Evolutionary conservation across 768 basidiomycete genomes (phyloP).

Genomic region (Lactarius psammicola): DNA sequence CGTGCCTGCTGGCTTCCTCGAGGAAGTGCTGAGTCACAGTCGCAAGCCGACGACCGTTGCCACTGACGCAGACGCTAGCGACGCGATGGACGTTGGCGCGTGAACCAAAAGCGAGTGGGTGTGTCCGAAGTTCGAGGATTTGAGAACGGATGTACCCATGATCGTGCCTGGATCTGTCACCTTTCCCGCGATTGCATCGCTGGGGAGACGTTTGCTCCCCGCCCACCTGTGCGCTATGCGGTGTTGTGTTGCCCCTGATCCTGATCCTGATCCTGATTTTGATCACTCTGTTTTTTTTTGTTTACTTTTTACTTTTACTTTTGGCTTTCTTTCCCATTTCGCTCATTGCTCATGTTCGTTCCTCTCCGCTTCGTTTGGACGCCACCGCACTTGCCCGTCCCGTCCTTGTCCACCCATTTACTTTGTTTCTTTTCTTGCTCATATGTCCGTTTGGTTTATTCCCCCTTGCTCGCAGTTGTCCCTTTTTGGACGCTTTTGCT

Average conservation of each 20-base stretch:
- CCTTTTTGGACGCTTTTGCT: not conserved
- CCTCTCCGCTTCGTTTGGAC: not conserved
- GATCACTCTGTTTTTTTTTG: not conserved
- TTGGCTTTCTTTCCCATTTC: not conserved
- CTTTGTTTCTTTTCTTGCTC: not conserved
- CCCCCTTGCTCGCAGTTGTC: not conserved
- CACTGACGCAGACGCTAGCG: conserved; percentile 19
- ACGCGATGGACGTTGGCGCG: conserved; percentile 33
- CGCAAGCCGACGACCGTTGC: not conserved
- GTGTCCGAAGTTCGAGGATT: not conserved
- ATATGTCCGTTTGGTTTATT: not conserved
- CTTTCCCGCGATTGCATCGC: not conserved
- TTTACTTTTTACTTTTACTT: too few relatives aligned
- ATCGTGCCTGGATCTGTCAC: conserved; percentile 17
- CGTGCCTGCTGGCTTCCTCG: conserved; percentile 61
- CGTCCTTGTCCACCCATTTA: not conserved
- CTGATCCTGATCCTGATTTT: not conserved
- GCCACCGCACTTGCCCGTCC: not conserved
- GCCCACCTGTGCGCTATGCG: not conserved
- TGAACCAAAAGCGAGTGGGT: conserved; percentile 2
- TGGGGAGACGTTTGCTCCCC: not conserved
- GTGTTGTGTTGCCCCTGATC: not conserved
- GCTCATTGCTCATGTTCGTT: not conserved
- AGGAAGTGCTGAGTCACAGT: conserved; percentile 48
- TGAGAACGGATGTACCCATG: not conserved